These are phyloP conservation scores for Candida sakaeoensis DNA, from an alignment of 805 yeast genomes.

Conservation along the genomic window DNA sequence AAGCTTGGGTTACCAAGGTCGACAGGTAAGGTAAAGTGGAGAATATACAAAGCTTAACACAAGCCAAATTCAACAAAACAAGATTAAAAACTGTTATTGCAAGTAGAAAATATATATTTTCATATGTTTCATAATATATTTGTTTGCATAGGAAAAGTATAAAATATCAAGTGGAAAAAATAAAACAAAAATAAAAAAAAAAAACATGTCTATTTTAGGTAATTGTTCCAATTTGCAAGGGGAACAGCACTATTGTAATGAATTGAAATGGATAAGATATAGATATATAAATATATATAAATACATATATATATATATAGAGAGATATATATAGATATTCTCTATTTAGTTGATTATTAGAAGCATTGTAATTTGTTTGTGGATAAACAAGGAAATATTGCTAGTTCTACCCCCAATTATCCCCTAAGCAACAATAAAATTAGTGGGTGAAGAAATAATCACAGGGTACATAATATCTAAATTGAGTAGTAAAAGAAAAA, in stretches of 20 bases:
- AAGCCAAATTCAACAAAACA: too few relatives aligned
- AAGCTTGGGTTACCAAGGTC: too few relatives aligned
- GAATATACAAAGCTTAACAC: too few relatives aligned
- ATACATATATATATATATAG: neutral
- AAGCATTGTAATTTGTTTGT: too few relatives aligned
- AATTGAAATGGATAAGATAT: too few relatives aligned
- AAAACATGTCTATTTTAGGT: conserved; percentile 1
- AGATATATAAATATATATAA: too few relatives aligned
- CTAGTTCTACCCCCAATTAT: neutral
- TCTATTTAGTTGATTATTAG: too few relatives aligned
- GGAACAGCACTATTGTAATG: too few relatives aligned
- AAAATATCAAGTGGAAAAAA: conserved; percentile 1
- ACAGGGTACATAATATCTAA: neutral
- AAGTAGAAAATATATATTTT: neutral
- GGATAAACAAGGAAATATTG: too few relatives aligned
- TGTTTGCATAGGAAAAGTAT: too few relatives aligned
- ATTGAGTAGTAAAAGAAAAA: too few relatives aligned
- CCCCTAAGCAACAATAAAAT: neutral
- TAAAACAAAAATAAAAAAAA: neutral
- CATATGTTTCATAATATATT: neutral
- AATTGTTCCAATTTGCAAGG: neutral
- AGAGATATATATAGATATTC: neutral
- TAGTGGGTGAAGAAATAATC: neutral
- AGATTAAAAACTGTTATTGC: neutral
- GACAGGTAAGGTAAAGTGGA: too few relatives aligned